Evolutionary conservation across 352 stramenopile genomes (phyloP), one percentile per base, ranked within the genome.

Genomic region (Thalassiosira ordinaria): DNA sequence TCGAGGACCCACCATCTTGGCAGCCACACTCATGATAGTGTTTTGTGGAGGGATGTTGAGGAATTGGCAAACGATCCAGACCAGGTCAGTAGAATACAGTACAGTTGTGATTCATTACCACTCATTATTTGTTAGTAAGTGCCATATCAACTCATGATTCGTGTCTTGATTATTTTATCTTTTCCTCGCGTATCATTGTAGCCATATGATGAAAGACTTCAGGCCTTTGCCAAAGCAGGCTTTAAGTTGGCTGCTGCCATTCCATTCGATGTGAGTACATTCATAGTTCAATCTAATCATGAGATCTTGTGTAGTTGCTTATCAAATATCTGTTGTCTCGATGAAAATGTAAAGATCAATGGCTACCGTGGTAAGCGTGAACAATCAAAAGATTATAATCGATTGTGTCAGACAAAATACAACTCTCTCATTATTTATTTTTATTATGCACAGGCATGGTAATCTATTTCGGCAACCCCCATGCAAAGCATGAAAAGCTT

Each of bases 11-110:
- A 52, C 27, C 1, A 39, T 2, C 22, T 51, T 35, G 33, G 11
- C 18, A 33, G 20, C 51, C 22, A n/a, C 26, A 3, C 3, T 24
- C 13, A 53, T 6, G 44, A 53, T 53, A 53, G 44, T 39, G 31
- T 86, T 39, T 13, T 65, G n/a, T 85, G 78, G 78, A 67, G 78
- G 18, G 52, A 86, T 57, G 73, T 82, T n/a, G 46, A 67, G 13
- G 37, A 62, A 31, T 56, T 86, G n/a, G 64, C 62, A 1, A 46
- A 82, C 22, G 78, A 86, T 65, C 78, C 78, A 26, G 63, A 82
- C 66, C 78, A 86, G 60, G 68, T 78, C 33, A 53, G 63, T 35
- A 18, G 18, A 49, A 41, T 46, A n/a, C 37, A 35, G 2, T 9
- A 4, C 18, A 4, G 39, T n/a, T n/a, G n/a, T n/a, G n/a, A n/a